These are phyloP conservation scores for Crithidia thermophila DNA, from an alignment of 208 protist genomes.

Conservation along the genomic window DNA sequence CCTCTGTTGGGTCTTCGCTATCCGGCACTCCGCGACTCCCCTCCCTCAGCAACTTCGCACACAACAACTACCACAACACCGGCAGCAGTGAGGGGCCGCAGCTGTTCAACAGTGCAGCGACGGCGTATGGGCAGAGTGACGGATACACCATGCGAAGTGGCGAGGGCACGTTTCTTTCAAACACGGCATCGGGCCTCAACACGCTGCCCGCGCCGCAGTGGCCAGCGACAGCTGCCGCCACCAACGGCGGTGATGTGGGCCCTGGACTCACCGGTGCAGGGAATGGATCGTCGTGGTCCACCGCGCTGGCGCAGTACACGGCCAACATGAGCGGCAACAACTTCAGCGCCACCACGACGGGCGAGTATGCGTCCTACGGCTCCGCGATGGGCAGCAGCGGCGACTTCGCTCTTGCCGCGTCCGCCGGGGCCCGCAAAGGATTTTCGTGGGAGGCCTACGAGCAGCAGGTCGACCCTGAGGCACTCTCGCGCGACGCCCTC, in stretches of 20 bases:
- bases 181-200: no score
- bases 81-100: no score
- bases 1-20: slow-evolving; percentile 32
- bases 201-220: not conserved
- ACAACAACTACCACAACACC: not conserved
- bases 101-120: no score
- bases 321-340: not conserved
- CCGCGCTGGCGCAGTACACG: slow-evolving; percentile 10
- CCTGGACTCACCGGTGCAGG: not conserved
- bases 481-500: slow-evolving; percentile 45
- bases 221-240: no score
- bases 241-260: not conserved
- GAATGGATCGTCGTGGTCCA: slow-evolving; percentile 5
- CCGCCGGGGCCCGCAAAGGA: slow-evolving; percentile 12
- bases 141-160: no score
- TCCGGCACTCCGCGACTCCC: slow-evolving; percentile 23
- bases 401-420: not conserved
- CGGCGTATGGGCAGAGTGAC: no score
- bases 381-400: not conserved
- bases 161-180: no score
- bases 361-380: not conserved
- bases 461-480: slow-evolving; percentile 35
- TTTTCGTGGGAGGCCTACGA: slow-evolving; percentile 83
- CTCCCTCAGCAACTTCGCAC: not conserved
- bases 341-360: not conserved